phyloP scores from a whole-genome alignment of 805 yeast species.

The Diddensiella santjacobensis region DNA sequence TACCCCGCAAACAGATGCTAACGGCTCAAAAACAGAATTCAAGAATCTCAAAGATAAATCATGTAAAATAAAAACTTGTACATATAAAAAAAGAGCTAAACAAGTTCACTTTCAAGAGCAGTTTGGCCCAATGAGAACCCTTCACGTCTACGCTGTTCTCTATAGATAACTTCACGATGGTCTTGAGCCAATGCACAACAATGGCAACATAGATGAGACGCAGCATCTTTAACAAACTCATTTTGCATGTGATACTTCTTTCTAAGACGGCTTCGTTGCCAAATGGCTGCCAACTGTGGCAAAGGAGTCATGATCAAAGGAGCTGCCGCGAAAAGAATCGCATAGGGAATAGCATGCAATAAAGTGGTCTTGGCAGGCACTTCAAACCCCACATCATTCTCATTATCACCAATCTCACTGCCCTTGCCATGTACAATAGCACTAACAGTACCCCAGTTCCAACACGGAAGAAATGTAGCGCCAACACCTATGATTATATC shows the following conservation, averaged over 20 bases:
- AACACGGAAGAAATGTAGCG: slow-evolving; percentile 12
- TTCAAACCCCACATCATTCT: slow-evolving; percentile 7
- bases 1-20: not conserved
- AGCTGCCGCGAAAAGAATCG: not conserved
- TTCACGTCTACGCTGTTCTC: slow-evolving; percentile 9
- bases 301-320: not conserved
- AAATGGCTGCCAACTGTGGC: slow-evolving; percentile 4
- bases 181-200: slow-evolving; percentile 19
- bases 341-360: slow-evolving; percentile 6
- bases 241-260: slow-evolving; percentile 12
- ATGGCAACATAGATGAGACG: slow-evolving; percentile 12
- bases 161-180: slow-evolving; percentile 15
- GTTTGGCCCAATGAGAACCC: slow-evolving; percentile 7
- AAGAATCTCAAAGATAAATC: slow-evolving; percentile 20
- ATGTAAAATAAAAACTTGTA: not conserved
- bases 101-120: not conserved
- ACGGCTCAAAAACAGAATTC: slow-evolving; percentile 12
- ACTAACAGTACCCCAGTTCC: slow-evolving; percentile 14
- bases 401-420: slow-evolving; percentile 1
- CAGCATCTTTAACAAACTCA: slow-evolving; percentile 6
- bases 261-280: slow-evolving; percentile 12
- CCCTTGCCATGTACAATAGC: slow-evolving; percentile 7
- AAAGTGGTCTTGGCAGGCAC: slow-evolving; percentile 6
- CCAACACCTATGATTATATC: not conserved
- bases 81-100: slow-evolving; percentile 2